Percentiles rank a stretch among this genome's conserved stretches.
Evolutionary conservation across 2,329 filamentous ascomycete species (phyloP).

Genomic region (Fusarium bactridioides): DNA sequence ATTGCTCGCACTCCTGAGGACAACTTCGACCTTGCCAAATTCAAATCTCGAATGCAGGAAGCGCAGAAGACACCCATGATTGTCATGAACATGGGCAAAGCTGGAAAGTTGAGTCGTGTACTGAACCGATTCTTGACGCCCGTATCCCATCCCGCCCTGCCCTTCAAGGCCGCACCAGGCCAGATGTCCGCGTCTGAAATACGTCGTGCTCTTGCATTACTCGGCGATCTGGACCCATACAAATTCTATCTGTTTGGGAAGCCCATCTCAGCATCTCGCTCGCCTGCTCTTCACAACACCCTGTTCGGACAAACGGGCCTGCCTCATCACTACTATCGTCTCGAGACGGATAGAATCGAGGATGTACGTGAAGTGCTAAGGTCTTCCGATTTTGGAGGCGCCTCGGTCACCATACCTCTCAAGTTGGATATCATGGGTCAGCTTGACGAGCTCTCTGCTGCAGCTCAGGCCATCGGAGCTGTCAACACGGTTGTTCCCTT

Average conservation of each 20-base stretch:
- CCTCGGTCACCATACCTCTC: constrained; percentile 93
- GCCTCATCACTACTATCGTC: constrained; percentile 79
- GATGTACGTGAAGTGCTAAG: constrained; percentile 73
- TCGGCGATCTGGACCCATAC: constrained; percentile 79
- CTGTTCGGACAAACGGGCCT: constrained; percentile 80
- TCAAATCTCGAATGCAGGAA: constrained; percentile 77
- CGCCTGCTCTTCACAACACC: constrained; percentile 87
- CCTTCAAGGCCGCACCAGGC: constrained; percentile 91
- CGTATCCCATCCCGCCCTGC: constrained; percentile 87
- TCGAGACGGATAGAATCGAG: constrained; percentile 74
- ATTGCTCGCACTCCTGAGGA: constrained; percentile 79
- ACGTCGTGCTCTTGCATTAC: constrained; percentile 75
- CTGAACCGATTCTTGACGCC: constrained; percentile 94
- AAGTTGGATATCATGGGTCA: constrained; percentile 87
- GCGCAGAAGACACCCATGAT: constrained; percentile 86
- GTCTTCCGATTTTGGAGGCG: constrained; percentile 82
- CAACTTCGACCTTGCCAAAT: constrained; percentile 84
- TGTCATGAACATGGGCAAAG: constrained; percentile 91
- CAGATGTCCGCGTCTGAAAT: constrained; percentile 93
- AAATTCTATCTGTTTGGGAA: constrained; percentile 89
- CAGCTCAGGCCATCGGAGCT: constrained; percentile 85
- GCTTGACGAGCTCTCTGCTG: constrained; percentile 80
- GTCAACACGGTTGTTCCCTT: constrained; percentile 90
- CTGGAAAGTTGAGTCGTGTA: constrained; percentile 88
- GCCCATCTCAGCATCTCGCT: constrained; percentile 83